These are phyloP conservation scores for Geotrichum aggregatum DNA, from an alignment of 1,139 yeast genomes.

Conservation along the genomic window DNA sequence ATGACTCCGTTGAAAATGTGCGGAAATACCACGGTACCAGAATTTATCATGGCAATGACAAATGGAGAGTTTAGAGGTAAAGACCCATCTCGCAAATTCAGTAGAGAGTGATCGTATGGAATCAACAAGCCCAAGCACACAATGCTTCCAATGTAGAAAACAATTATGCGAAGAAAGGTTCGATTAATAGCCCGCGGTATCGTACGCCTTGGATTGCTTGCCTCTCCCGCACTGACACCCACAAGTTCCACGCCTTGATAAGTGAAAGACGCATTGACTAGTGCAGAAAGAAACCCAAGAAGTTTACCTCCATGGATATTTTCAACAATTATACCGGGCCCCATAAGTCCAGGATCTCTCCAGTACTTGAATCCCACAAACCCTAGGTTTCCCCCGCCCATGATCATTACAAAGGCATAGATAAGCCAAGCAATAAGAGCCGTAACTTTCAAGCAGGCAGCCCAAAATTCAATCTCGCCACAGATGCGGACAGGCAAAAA, in stretches of 20 bases:
- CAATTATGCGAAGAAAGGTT: conserved; percentile 69
- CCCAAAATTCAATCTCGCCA: conserved; percentile 38
- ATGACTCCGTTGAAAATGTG: conserved; percentile 47
- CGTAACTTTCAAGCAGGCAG: conserved; percentile 44
- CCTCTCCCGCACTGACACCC: conserved; percentile 72
- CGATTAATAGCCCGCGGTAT: conserved; percentile 73
- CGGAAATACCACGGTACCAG: conserved; percentile 17
- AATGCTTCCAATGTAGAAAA: conserved; percentile 64
- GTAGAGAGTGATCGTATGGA: conserved; percentile 59
- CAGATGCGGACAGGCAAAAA: conserved; percentile 39
- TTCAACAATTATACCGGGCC: conserved; percentile 49
- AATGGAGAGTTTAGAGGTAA: conserved; percentile 47
- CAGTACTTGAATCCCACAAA: conserved; percentile 75
- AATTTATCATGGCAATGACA: conserved; percentile 43
- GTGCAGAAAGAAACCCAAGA: conserved; percentile 55
- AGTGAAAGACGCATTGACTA: conserved; percentile 69
- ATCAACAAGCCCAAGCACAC: conserved; percentile 70
- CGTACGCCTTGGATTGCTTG: conserved; percentile 66
- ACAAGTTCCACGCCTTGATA: conserved; percentile 70
- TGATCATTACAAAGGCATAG: conserved; percentile 63
- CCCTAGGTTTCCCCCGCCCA: conserved; percentile 66
- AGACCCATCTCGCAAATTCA: not conserved
- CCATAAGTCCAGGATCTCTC: conserved; percentile 60
- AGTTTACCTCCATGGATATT: conserved; percentile 49
- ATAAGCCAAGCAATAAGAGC: conserved; percentile 60